Evolutionary conservation across 805 yeast genomes (phyloP).

Genomic region (Komagataella populi): DNA sequence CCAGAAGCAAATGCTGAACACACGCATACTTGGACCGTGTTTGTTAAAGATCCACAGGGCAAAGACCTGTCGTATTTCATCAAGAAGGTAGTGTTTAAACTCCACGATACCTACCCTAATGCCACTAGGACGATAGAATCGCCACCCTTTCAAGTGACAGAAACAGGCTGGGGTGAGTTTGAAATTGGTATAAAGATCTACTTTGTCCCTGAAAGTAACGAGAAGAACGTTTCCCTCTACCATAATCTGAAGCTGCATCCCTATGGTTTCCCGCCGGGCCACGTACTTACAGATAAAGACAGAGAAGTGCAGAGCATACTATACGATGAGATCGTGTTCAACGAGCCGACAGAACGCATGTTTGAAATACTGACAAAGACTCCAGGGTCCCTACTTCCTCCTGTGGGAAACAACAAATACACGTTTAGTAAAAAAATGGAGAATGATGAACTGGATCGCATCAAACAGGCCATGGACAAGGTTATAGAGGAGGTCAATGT

Average conservation of each 20-base stretch:
- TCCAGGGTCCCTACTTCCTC: slow-evolving; percentile 44
- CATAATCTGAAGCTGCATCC: slow-evolving; percentile 92
- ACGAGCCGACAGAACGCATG: slow-evolving; percentile 87
- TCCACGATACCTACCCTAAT: slow-evolving; percentile 88
- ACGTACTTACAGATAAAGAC: slow-evolving; percentile 12
- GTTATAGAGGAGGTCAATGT: slow-evolving; percentile 13
- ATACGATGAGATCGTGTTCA: slow-evolving; percentile 87
- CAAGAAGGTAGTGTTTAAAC: slow-evolving; percentile 83
- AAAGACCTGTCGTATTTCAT: slow-evolving; percentile 71
- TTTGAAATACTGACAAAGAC: slow-evolving; percentile 62
- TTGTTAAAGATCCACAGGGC: slow-evolving; percentile 68
- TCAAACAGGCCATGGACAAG: slow-evolving; percentile 21
- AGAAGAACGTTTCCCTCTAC: slow-evolving; percentile 72
- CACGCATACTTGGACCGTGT: slow-evolving; percentile 93
- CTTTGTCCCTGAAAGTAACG: slow-evolving; percentile 77
- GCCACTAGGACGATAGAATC: slow-evolving; percentile 75
- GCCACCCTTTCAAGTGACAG: slow-evolving; percentile 93
- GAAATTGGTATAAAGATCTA: slow-evolving; percentile 81
- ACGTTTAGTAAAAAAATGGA: slow-evolving; percentile 36
- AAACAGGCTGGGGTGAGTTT: slow-evolving; percentile 99
- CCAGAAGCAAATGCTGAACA: slow-evolving; percentile 71
- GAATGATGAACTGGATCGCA: slow-evolving; percentile 47
- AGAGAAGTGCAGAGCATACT: slow-evolving; percentile 41
- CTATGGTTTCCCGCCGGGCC: slow-evolving; percentile 19
- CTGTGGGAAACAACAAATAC: slow-evolving; percentile 10